A percentile compares a stretch with the other conserved stretches of the same genome.
These are phyloP conservation scores for Alternaria rosae DNA, from an alignment of 2,329 filamentous ascomycete species.

Conservation along the genomic window DNA sequence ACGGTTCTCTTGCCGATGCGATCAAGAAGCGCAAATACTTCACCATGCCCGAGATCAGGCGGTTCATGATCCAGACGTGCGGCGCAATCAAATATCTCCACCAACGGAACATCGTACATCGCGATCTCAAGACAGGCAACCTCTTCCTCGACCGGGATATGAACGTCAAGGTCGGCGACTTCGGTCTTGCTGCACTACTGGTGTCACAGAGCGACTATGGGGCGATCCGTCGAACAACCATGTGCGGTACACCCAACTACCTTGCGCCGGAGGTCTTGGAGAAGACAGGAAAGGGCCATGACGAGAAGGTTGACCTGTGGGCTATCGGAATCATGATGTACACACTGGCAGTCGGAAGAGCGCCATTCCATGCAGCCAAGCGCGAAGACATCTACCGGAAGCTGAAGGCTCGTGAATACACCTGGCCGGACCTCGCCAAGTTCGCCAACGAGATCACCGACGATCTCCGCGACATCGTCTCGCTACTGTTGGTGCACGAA, in stretches of 20 bases:
- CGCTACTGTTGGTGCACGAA: slow-evolving; percentile 76
- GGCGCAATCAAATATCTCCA: slow-evolving; percentile 99
- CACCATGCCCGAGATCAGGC: slow-evolving; percentile 91
- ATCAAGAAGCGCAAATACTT: slow-evolving; percentile 90
- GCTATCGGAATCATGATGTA: slow-evolving; percentile 98
- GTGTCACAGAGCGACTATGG: slow-evolving; percentile 91
- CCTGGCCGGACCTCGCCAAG: slow-evolving; percentile 74
- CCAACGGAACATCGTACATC: slow-evolving; percentile 91
- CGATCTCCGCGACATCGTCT: slow-evolving; percentile 80
- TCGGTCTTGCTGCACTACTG: slow-evolving; percentile 89
- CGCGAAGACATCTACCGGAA: slow-evolving; percentile 83
- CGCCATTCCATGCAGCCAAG: slow-evolving; percentile 92
- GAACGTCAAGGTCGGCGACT: slow-evolving; percentile 98
- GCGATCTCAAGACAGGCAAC: slow-evolving; percentile 97
- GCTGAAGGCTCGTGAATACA: slow-evolving; percentile 75
- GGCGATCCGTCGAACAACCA: slow-evolving; percentile 80
- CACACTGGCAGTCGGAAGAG: slow-evolving; percentile 94
- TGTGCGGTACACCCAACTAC: slow-evolving; percentile 98
- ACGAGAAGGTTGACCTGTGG: slow-evolving; percentile 98
- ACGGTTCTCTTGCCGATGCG: slow-evolving; percentile 97
- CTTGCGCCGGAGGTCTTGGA: slow-evolving; percentile 96
- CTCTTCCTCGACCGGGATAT: slow-evolving; percentile 93
- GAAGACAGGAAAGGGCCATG: slow-evolving; percentile 92
- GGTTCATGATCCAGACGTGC: slow-evolving; percentile 92
- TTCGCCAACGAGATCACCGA: slow-evolving; percentile 74